These are phyloP conservation scores for Aspergillus quadricinctus DNA, from an alignment of 2,329 filamentous ascomycete genomes.

Conservation along the genomic window DNA sequence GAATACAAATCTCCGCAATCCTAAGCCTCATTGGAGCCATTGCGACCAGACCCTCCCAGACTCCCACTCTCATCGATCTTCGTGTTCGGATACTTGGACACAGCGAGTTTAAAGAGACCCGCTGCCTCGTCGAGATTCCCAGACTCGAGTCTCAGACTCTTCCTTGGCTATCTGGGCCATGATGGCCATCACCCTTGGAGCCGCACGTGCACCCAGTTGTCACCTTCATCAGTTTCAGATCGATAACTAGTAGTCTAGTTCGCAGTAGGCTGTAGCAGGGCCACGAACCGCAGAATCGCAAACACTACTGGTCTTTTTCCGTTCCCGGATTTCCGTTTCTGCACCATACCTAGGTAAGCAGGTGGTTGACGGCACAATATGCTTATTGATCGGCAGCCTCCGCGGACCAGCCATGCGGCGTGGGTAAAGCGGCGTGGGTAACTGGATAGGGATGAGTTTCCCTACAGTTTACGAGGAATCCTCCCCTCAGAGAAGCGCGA, in stretches of 20 bases:
- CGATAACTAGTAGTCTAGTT: not conserved
- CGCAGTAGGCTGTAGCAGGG: not conserved
- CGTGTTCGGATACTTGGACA: constrained; percentile 9
- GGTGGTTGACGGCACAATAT: not conserved
- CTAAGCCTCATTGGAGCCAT: not conserved
- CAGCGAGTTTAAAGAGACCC: constrained; percentile 7
- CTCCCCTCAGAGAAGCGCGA: not conserved
- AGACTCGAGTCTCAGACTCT: too few relatives aligned
- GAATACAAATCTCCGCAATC: not conserved
- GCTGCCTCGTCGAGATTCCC: constrained; percentile 3
- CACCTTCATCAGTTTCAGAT: not conserved
- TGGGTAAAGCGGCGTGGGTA: not conserved
- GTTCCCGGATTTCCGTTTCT: not conserved
- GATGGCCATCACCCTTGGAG: not conserved
- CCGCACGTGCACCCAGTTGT: not conserved
- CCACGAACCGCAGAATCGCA: not conserved
- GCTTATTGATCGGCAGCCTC: not conserved
- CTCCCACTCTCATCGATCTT: constrained; percentile 1
- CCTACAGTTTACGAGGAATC: not conserved
- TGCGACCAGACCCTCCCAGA: not conserved
- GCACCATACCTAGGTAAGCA: not conserved
- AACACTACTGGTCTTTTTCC: not conserved
- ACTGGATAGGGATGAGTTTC: not conserved
- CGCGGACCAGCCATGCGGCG: not conserved
- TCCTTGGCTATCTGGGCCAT: not conserved